Conservation (phyloP, 352 stramenopile species). For the Globisporangium middletonii region DNA sequence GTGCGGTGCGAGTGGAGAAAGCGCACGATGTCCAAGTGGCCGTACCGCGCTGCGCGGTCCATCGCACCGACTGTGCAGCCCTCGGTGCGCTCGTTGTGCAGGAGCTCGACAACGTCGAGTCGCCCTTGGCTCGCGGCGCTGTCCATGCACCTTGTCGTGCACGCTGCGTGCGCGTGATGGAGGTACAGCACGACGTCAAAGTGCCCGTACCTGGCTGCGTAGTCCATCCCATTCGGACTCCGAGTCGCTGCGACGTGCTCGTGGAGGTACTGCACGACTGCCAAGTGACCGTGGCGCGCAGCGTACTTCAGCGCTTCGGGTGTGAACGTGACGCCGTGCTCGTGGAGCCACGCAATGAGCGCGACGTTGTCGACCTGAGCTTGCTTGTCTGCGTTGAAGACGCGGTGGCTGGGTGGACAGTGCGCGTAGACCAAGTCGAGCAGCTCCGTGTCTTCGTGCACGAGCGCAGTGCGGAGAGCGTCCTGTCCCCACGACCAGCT, state of each 20-base stretch:
- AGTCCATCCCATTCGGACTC: neutral
- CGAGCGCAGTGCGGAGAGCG: neutral
- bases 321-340: neutral
- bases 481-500: neutral
- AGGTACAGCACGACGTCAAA: constrained; percentile 5
- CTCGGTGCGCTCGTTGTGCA: neutral
- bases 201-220: constrained; percentile 1
- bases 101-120: neutral
- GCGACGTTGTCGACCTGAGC: neutral
- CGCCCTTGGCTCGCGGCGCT: neutral
- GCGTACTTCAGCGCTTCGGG: neutral
- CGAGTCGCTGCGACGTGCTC: neutral
- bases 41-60: neutral
- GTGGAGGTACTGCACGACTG: constrained; percentile 2
- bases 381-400: neutral
- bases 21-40: neutral
- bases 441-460: neutral
- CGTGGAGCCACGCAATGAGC: constrained; percentile 6
- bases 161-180: neutral
- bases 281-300: neutral
- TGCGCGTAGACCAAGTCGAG: constrained; percentile 5
- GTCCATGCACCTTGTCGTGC: neutral
- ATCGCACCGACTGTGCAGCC: constrained; percentile 2
- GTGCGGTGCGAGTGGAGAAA: neutral
- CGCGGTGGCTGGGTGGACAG: neutral